Percentiles rank a stretch among this genome's conserved stretches.
Conservation (phyloP, 2,329 filamentous ascomycete species). For the Cordyceps pruinosa region DNA sequence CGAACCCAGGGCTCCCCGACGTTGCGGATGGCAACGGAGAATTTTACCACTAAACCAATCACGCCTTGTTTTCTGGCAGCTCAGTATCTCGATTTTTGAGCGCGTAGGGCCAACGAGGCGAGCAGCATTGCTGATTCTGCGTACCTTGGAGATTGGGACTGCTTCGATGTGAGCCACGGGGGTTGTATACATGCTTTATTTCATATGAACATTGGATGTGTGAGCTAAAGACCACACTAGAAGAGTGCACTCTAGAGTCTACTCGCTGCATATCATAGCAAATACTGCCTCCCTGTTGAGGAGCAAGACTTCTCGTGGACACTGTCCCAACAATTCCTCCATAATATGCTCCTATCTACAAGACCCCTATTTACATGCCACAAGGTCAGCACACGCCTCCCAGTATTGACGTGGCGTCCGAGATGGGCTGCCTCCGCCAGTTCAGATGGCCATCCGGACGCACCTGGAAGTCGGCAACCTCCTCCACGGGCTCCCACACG, state of each 20-base stretch:
- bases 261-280: too few relatives aligned
- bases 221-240: too few relatives aligned
- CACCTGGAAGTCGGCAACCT: conserved; percentile 27
- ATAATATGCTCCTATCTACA: too few relatives aligned
- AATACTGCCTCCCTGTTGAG: too few relatives aligned
- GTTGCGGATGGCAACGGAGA: conserved; percentile 18
- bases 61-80: background rate
- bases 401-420: conserved; percentile 26
- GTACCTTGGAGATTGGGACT: too few relatives aligned
- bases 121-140: background rate
- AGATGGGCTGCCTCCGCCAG: conserved; percentile 31
- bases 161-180: too few relatives aligned
- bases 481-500: conserved; percentile 32
- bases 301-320: too few relatives aligned
- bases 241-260: too few relatives aligned
- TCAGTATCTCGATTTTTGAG: background rate
- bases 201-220: too few relatives aligned
- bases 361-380: background rate
- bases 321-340: too few relatives aligned
- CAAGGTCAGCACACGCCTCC: conserved; percentile 20
- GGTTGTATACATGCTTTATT: too few relatives aligned
- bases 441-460: conserved; percentile 24
- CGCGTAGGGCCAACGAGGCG: too few relatives aligned
- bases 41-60: conserved; percentile 21
- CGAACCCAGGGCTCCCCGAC: conserved; percentile 17